These are phyloP conservation scores for Rhodotorula paludigena DNA, from an alignment of 768 basidiomycete genomes.

Conservation along the genomic window DNA sequence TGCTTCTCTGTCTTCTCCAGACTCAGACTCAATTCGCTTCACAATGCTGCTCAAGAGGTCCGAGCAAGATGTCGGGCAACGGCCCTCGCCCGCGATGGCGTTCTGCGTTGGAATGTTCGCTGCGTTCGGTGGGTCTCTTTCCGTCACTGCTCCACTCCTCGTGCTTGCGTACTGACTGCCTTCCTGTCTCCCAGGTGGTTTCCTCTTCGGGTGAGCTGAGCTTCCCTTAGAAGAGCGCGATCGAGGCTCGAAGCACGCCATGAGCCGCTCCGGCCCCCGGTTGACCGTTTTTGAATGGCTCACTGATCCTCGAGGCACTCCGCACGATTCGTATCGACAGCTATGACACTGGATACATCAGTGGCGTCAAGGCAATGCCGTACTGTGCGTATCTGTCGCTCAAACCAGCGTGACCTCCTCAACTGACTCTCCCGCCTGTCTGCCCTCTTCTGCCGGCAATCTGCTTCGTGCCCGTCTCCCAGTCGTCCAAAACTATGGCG, in stretches of 20 bases:
- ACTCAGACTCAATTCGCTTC: background rate
- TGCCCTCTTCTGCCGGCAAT: background rate
- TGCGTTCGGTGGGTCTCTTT: constrained; percentile 22
- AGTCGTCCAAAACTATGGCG: constrained; percentile 8
- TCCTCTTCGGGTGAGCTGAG: too few species aligned
- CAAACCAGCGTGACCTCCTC: too few species aligned
- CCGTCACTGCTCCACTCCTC: background rate
- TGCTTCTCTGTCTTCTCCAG: background rate
- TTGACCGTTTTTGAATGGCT: too few species aligned
- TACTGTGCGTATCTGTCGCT: constrained; percentile 1
- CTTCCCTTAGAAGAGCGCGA: too few species aligned
- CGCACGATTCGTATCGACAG: background rate
- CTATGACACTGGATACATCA: constrained; percentile 29
- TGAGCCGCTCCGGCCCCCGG: too few species aligned
- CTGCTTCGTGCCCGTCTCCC: background rate
- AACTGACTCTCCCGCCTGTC: too few species aligned
- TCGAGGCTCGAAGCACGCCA: too few species aligned
- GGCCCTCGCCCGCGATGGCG: background rate
- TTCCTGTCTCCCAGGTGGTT: background rate
- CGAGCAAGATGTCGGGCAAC: background rate
- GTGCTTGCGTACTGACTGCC: too few species aligned
- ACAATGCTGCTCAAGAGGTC: background rate
- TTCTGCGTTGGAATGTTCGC: background rate
- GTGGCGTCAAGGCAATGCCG: constrained; percentile 24
- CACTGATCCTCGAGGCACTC: too few species aligned